Evolutionary conservation across 1,284 basidiomycete species (phyloP).

Genomic region (Ustilago lituana): DNA sequence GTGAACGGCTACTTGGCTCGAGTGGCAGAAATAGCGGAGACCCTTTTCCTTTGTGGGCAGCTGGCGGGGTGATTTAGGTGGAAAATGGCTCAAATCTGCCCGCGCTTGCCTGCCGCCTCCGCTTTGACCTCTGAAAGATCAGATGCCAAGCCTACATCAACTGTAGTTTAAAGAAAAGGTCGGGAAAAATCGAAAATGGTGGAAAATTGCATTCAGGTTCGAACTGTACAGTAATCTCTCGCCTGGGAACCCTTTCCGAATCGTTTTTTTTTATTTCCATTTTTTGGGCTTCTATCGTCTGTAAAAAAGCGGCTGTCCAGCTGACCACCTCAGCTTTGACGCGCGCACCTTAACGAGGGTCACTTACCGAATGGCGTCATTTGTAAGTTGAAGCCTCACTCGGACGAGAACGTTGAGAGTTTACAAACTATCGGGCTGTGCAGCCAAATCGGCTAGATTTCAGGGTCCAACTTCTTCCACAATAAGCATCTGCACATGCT

Average conservation of each 20-base stretch:
- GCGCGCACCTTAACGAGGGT: conserved; percentile 23
- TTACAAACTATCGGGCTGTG: neutral
- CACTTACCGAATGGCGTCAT: conserved; percentile 45
- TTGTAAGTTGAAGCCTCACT: neutral
- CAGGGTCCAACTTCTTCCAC: conserved; percentile 26
- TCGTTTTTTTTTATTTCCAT: too few relatives aligned
- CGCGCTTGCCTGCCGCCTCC: too few relatives aligned
- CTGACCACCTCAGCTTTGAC: conserved; percentile 17
- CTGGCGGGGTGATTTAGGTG: neutral
- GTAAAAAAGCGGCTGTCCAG: conserved; percentile 3
- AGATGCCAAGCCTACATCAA: too few relatives aligned
- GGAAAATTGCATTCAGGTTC: too few relatives aligned
- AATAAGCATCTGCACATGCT: too few relatives aligned
- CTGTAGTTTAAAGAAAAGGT: conserved; percentile 1
- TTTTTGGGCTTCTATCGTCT: conserved; percentile 1
- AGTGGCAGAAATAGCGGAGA: conserved; percentile 1
- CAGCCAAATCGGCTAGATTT: conserved; percentile 4
- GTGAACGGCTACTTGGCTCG: conserved; percentile 3
- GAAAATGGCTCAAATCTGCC: conserved; percentile 16
- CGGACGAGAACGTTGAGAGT: conserved; percentile 5
- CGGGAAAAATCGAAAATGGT: conserved; percentile 4
- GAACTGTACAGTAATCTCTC: too few relatives aligned
- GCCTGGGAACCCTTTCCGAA: too few relatives aligned
- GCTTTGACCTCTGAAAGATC: too few relatives aligned
- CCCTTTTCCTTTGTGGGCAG: conserved; percentile 11